Conservation (phyloP, 371 early-diverging fungal genomes). For the Lichtheimia corymbifera region DNA sequence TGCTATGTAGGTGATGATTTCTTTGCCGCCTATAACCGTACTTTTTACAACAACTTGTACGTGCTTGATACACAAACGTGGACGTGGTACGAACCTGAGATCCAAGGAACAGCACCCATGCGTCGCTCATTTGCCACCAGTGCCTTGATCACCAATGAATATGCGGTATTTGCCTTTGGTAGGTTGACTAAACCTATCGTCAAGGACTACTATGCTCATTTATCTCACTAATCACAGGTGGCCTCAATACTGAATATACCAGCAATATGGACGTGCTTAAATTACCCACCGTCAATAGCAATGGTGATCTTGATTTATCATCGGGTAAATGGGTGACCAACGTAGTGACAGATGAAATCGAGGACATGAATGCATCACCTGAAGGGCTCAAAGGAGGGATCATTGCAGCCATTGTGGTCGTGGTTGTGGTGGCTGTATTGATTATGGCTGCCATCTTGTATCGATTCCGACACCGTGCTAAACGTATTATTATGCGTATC, state of each 20-base stretch:
- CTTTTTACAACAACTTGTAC: slow-evolving; percentile 5
- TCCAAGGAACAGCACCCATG: slow-evolving; percentile 17
- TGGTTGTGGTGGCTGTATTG: background rate
- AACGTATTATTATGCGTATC: slow-evolving; percentile 8
- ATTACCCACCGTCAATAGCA: slow-evolving; percentile 7
- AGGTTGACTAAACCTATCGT: background rate
- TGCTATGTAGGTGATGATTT: background rate
- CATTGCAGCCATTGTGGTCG: slow-evolving; percentile 21
- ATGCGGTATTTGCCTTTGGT: slow-evolving; percentile 4
- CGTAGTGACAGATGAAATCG: slow-evolving; percentile 2
- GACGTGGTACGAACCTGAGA: slow-evolving; percentile 17
- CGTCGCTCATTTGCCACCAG: slow-evolving; percentile 12
- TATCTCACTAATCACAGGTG: background rate
- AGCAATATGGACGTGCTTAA: slow-evolving; percentile 14
- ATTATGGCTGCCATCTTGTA: slow-evolving; percentile 16
- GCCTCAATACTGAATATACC: too few species aligned
- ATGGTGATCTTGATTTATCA: background rate
- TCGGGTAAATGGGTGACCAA: slow-evolving; percentile 9
- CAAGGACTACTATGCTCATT: background rate
- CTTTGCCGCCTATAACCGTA: background rate
- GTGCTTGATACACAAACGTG: slow-evolving; percentile 22
- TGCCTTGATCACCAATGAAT: slow-evolving; percentile 5
- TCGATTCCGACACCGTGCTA: slow-evolving; percentile 11
- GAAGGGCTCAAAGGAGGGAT: slow-evolving; percentile 14
- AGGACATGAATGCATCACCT: background rate